phyloP scores from a whole-genome alignment of 805 yeast genomes.

The Candida corydali region DNA sequence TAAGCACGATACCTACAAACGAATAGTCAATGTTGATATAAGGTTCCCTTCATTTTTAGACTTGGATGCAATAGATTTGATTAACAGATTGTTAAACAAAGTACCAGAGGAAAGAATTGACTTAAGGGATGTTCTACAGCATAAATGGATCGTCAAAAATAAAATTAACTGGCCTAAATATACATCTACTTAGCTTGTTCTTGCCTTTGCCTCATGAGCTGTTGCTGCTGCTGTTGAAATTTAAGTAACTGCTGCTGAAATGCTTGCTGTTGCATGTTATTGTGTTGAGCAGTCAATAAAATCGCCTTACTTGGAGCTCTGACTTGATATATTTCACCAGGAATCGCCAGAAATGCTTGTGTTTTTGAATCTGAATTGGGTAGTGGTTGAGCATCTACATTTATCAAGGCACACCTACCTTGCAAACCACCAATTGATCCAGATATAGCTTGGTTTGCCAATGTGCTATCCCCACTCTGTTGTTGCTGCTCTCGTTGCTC shows the following conservation, averaged over 20 bases:
- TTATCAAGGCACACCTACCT: conserved; percentile 75
- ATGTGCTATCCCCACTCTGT: conserved; percentile 18
- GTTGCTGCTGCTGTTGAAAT: conserved; percentile 34
- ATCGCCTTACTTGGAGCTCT: conserved; percentile 45
- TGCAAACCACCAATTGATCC: conserved; percentile 67
- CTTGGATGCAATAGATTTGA: conserved; percentile 73
- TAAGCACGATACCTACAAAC: conserved; percentile 70
- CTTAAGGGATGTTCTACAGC: conserved; percentile 58
- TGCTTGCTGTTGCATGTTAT: conserved; percentile 38
- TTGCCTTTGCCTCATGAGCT: conserved; percentile 25
- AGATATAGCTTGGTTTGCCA: conserved; percentile 44
- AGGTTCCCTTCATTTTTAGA: conserved; percentile 68
- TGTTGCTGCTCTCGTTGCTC: conserved; percentile 3
- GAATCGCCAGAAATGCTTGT: conserved; percentile 50
- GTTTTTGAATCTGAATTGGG: conserved; percentile 23
- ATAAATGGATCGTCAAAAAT: conserved; percentile 81
- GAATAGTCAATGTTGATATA: conserved; percentile 76
- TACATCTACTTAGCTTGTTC: conserved; percentile 7
- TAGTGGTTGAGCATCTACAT: conserved; percentile 45
- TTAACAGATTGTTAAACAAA: conserved; percentile 56
- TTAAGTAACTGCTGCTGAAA: conserved; percentile 41
- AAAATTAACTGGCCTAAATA: conserved; percentile 53
- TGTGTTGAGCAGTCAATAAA: conserved; percentile 38
- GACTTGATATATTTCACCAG: conserved; percentile 51
- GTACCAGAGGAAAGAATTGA: conserved; percentile 65